phyloP scores from a whole-genome alignment of 139 green algal species.

The Mychonastes homosphaera region DNA sequence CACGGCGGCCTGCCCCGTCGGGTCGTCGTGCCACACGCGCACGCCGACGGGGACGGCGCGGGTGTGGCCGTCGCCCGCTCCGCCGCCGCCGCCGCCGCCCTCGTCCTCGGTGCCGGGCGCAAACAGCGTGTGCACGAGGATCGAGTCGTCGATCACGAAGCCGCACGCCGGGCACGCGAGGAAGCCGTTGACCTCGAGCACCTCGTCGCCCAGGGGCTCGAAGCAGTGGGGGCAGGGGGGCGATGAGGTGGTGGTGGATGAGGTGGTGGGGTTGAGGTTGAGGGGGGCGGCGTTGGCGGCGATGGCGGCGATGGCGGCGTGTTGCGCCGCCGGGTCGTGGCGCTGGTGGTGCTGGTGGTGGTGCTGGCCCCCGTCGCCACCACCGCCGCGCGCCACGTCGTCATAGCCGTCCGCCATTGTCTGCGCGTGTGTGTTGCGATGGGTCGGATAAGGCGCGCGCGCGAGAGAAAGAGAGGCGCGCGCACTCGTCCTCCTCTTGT shows the following conservation, averaged over 20 bases:
- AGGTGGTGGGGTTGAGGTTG: neutral
- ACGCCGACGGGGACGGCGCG: no score
- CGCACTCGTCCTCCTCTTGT: no score
- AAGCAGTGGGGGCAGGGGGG: neutral
- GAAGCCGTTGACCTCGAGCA: neutral
- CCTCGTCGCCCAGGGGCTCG: constrained; percentile 1
- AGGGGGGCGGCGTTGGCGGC: neutral
- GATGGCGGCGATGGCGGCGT: neutral
- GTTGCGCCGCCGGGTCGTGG: neutral
- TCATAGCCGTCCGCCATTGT: no score
- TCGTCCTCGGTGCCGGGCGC: no score
- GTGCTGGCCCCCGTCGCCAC: neutral
- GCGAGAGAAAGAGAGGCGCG: no score
- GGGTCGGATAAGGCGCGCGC: no score
- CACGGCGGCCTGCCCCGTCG: neutral
- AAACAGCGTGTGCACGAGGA: constrained; percentile 7
- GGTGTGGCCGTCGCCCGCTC: no score
- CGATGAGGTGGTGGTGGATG: neutral
- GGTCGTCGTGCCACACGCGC: neutral
- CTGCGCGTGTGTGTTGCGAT: no score
- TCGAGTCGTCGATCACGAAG: constrained; percentile 2
- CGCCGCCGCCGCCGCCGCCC: no score
- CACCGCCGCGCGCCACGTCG: neutral
- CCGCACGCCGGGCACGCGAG: constrained; percentile 10
- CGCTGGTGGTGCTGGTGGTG: neutral